A percentile compares a stretch with the other conserved stretches of the same genome.
Conservation (phyloP, 768 basidiomycete genomes). For the Kwoniella sp. region DNA sequence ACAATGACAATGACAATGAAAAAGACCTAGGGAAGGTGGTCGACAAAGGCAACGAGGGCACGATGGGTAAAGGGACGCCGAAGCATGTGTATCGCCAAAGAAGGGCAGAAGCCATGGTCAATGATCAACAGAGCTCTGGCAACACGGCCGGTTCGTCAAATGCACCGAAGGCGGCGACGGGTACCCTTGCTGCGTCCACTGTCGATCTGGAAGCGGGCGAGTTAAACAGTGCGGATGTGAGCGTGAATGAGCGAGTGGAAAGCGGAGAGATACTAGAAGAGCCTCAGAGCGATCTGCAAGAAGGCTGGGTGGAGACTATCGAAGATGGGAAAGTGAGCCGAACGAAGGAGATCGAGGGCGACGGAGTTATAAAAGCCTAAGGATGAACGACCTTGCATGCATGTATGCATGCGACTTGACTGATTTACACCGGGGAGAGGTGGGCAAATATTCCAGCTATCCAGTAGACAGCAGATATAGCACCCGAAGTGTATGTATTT, state of each 20-base stretch:
- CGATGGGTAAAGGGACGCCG: constrained; percentile 6
- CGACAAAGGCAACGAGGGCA: no score
- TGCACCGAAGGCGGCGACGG: no score
- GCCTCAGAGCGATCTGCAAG: constrained; percentile 8
- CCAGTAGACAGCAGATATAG: no score
- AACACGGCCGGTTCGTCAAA: not conserved
- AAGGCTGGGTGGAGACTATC: constrained; percentile 24
- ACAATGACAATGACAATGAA: no score
- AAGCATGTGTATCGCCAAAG: constrained; percentile 20
- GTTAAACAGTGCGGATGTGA: no score
- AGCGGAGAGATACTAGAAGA: constrained; percentile 16
- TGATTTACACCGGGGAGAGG: no score
- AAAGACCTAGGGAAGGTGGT: no score
- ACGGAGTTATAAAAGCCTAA: no score
- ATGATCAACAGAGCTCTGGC: not conserved
- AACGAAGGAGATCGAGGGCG: not conserved
- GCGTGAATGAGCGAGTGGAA: constrained; percentile 5
- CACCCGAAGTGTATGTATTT: no score
- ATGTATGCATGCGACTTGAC: no score
- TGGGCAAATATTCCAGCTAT: no score
- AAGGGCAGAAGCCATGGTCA: constrained; percentile 17
- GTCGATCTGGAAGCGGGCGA: not conserved
- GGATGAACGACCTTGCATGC: no score
- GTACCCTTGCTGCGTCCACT: not conserved
- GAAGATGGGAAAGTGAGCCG: constrained; percentile 14